These are phyloP conservation scores for Cytospora chrysosperma DNA, from an alignment of 2,329 filamentous ascomycete genomes.

Conservation along the genomic window DNA sequence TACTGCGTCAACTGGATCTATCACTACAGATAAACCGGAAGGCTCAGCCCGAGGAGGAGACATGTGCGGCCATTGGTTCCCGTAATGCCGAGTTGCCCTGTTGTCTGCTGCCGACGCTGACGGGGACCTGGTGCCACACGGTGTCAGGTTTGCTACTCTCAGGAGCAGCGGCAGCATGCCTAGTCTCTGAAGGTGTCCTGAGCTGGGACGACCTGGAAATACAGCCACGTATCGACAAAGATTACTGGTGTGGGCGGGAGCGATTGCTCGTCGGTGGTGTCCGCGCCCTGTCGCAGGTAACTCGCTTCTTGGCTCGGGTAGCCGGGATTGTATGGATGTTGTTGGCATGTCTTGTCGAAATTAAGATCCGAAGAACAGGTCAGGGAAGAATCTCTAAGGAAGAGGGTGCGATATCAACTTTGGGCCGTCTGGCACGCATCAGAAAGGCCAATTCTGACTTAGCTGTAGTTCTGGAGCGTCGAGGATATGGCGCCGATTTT, in stretches of 20 bases:
- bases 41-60: not conserved
- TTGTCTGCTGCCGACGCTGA: not conserved
- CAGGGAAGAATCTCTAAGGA: not conserved
- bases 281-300: not conserved
- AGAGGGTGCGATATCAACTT: not conserved
- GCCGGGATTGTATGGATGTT: not conserved
- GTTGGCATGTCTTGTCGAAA: not conserved
- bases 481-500: not conserved
- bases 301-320: not conserved
- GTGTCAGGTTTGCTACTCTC: not conserved
- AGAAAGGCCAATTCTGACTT: not conserved
- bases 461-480: not conserved
- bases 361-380: not conserved
- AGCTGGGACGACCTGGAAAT: slow-evolving; percentile 1
- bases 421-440: not conserved
- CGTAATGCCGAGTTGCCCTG: not conserved
- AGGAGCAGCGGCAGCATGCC: not conserved
- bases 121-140: not conserved
- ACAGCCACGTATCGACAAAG: not conserved
- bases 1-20: not conserved
- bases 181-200: slow-evolving; percentile 1
- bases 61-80: not conserved
- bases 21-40: not conserved
- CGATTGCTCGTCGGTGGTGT: not conserved
- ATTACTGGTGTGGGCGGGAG: not conserved